Evolutionary conservation across 805 yeast species (phyloP), one percentile per base, ranked within the genome.

Genomic region (Saccharomyces eubayanus): DNA sequence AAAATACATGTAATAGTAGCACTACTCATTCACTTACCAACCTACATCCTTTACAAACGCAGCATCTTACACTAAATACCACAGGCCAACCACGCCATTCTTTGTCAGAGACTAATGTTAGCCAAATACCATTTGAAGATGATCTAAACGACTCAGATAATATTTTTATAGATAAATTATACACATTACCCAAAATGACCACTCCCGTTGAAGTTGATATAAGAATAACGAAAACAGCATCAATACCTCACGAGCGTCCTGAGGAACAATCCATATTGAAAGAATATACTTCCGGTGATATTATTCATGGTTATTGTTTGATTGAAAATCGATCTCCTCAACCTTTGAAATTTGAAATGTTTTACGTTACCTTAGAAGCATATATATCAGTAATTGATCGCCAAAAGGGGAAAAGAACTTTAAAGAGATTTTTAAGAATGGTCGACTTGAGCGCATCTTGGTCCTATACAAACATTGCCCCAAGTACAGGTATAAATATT

Each of bases 221-320:
- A 14, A 74, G 65, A 54, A 78, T 82, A 8, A 78, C 85, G 0
- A 82, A 81, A 57, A 68, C 70, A 24, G 76, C 78, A 1, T 80
- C 84, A 0, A 64, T 62, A 36, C 81, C 83, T 0, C 66, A 75
- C 52, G 62, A 60, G 21, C 78, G 72, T 47, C 66, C 74, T 12
- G 79, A 77, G 57, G 78, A 80, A 5, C 72, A 79, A 54, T 70
- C 71, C 63, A 76, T 67, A 41, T 61, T 78, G 28, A 73, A 74
- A 54, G 87, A 83, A 63, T 85, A 79, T 62, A 79, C 79, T 20
- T 83, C 84, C 11, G 89, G 89, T n/a, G 90, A 85, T 62, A 73
- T 74, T 21, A 72, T 85, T 12, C 77, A 80, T 61, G 92, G 92
- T 0, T 80, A 77, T 59, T 75, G 81, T 52, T 63, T 74, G 6